Base-by-base conservation (phyloP, 768 basidiomycete genomes). In the Coprinellus aureogranulatus region DNA sequence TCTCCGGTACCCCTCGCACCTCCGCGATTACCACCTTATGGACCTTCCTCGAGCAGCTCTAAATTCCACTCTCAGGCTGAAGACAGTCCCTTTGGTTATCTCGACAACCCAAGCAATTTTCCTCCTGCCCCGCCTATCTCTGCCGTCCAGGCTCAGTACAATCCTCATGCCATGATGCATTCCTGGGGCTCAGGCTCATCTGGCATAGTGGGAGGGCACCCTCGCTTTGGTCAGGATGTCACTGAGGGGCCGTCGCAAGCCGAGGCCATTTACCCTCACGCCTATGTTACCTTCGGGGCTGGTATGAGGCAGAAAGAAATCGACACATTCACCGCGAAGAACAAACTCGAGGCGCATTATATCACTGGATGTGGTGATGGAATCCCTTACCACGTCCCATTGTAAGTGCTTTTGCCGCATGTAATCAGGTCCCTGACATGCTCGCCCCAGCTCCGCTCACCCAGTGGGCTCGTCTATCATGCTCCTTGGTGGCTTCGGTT, bases 401-500 rank as follows among this genome's bases (percentile, higher is more conserved):
- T 88, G 88, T 89, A 64, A 71, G 86, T 75, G 47, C 57, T 10
- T 53, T 61, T 54, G 14, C 34, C 14, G 34, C 34, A 14, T 34
- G 26, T 42, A 27, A 55, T 23, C 42, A 50, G 54, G 27, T 37
- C 27, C 56, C 16, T 58, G 18, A 30, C 40, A 27, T 54, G 14
- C 26, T 50, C 27, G 20, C 48, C 46, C 37, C 61, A 91, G 89
- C 59, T 79, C 89, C 31, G 89, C 90, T 25, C 89, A 92, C 64
- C 90, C 91, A 2, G 86, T 82, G 2, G 89, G 90, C 16, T 89
- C 89, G 53, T 85, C 87, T 10, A 83, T 89, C 57, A 89, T 92
- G 89, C 73, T 92, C 58, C 79, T 90, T 2, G 93, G 90, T 18
- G 94, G 94, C 1, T 96, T 96, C 65, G 94, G 94, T 1, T 84